A percentile compares a stretch with the other conserved stretches of the same genome.
Conservation (phyloP, 257 asterid genomes). For the Petrea volubilis region DNA sequence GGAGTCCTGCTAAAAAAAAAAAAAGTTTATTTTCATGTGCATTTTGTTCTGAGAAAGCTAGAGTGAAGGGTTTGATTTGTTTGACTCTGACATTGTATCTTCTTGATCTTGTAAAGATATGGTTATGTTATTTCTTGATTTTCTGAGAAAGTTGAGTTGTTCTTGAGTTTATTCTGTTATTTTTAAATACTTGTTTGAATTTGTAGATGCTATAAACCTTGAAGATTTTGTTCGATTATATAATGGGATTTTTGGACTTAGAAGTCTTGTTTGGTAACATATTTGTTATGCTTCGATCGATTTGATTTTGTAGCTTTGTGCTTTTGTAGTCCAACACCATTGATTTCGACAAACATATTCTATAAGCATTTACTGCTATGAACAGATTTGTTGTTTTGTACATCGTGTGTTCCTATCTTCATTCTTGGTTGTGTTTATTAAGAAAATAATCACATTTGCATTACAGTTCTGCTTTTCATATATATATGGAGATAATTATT, state of each 20-base stretch:
- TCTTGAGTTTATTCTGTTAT: background rate
- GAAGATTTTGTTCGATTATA: background rate
- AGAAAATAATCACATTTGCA: background rate
- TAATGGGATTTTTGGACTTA: background rate
- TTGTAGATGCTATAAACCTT: background rate
- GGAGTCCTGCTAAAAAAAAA: background rate
- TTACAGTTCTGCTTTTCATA: background rate
- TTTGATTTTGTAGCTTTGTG: background rate
- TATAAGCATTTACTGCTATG: background rate
- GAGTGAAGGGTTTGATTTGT: background rate
- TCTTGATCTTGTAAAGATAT: background rate
- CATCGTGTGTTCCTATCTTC: background rate
- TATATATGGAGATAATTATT: background rate
- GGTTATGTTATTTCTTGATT: background rate
- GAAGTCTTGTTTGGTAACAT: background rate
- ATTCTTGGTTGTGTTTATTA: background rate
- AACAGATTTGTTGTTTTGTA: background rate
- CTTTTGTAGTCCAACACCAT: no score
- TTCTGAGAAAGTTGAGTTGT: background rate
- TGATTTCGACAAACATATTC: no score
- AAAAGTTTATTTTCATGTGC: background rate
- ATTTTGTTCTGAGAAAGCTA: background rate
- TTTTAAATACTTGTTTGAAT: background rate
- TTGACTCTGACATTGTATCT: background rate
- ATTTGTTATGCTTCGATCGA: background rate